Base-by-base conservation (phyloP, 352 stramenopile genomes). In the Globisporangium megalacanthum region DNA sequence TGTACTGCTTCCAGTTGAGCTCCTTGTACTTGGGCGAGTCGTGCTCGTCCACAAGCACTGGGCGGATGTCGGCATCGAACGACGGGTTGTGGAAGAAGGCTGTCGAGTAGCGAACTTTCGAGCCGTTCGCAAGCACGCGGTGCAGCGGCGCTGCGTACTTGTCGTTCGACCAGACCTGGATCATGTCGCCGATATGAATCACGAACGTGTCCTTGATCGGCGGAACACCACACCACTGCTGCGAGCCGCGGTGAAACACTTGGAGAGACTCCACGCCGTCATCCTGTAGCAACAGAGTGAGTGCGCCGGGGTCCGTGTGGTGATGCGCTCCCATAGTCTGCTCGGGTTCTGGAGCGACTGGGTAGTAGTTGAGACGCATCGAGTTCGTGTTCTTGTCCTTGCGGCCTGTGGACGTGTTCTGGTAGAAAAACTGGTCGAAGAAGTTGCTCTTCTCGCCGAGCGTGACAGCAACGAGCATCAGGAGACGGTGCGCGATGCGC, bases 291-390 rank as follows among this genome's bases (percentile, higher is more conserved):
- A 83, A 52, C 47, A 86, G 61, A 0, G 75, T 86, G 6, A 86
- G n/a, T 0, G 67, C 73, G 14, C 70, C 75, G 4, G 60, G 51
- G 49, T 86, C 75, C 7, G 75, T 86, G 68, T 86, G 75, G 54
- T 75, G 64, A 53, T 74, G 61, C 20, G 75, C 65, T 22, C 65
- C 68, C 68, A 79, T 75, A 6, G 62, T 65, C 6, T 48, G 50
- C 29, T 56, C 63, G 4, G 68, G 64, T 4, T 75, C 60, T 3
- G 65, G 64, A 6, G 66, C 52, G 0, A 68, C 44, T 5, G 89
- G 91, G 68, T 97, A 98, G 66, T 96, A 86, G 62, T 98, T 98
- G 39, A 97, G 67, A 42, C 94, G 75, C 59, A 98, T 62, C 61
- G 96, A 97, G 49, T 78, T 96, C 19, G 88, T 95, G 67, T 97